Evolutionary conservation across 306 rosid species (phyloP), one percentile per base, ranked within the genome.

Genomic region (Datisca glomerata): DNA sequence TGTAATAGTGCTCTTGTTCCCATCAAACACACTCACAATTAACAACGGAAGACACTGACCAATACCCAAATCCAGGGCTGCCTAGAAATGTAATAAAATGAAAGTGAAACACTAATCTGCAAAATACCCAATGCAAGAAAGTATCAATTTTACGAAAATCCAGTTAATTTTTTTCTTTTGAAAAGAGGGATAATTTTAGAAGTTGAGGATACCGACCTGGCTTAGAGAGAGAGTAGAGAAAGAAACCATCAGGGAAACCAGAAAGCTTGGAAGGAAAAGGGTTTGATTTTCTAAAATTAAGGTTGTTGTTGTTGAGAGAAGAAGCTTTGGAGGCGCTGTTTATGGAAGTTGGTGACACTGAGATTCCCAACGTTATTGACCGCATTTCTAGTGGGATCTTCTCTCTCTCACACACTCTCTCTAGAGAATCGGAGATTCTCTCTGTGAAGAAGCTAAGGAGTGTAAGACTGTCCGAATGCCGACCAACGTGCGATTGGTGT

Each of bases 331-430:
- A 36, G 15, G 59, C 34, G 50, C 34, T 35, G 83, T 51, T 71
- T 18, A 55, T 15, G 69, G 73, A 68, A 49, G 76, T 41, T 55
- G 79, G 52, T 50, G 84, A 65, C 19, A 61, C 52, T 47, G 89
- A 69, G 36, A 72, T 65, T 56, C 91, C 91, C 47, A 89, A 57
- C 37, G 93, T 66, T 23, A 89, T 45, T 35, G 95, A 71, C 91
- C 75, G 72, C 95, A 84, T 89, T 52, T 75, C 72, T 63, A 24
- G 67, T 69, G 70, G 47, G 56, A 48, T 47, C 33, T 17, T 6
- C 54, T 40, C 36, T 45, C 28, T 57, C 17, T 21, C 24, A 17
- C 38, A 27, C 48, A 21, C 29, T 51, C 52, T n/a, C 23, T 39
- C 64, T 34, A 33, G 32, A 27, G 35, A 63, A 38, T 43, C 29